These are phyloP conservation scores for Didymosphaeria variabile DNA, from an alignment of 2,329 filamentous ascomycete species.

Conservation along the genomic window DNA sequence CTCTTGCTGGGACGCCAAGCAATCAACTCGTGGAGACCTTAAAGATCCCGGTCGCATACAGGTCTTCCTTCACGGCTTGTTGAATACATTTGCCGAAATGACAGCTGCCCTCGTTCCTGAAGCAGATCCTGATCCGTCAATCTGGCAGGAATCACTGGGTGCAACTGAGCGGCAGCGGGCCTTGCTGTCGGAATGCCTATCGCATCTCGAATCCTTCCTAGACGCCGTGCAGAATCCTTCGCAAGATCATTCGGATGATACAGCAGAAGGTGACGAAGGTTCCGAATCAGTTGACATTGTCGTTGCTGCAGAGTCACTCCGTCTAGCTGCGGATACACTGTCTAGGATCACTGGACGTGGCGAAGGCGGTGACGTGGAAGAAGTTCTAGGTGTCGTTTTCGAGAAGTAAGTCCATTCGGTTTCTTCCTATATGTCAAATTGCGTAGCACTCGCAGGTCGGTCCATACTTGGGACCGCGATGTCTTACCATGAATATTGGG, in stretches of 20 bases:
- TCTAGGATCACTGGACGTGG: constrained; percentile 88
- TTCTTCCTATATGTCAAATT: constrained; percentile 8
- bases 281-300: constrained; percentile 78
- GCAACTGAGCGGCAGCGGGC: constrained; percentile 90
- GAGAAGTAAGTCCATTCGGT: constrained; percentile 76
- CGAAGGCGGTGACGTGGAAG: constrained; percentile 88
- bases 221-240: constrained; percentile 57
- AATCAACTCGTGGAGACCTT: neutral
- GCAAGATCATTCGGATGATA: constrained; percentile 5
- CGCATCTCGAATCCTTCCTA: constrained; percentile 78
- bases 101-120: constrained; percentile 63
- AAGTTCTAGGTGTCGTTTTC: constrained; percentile 95
- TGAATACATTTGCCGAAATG: constrained; percentile 73
- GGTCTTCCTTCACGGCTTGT: constrained; percentile 71
- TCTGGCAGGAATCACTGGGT: constrained; percentile 84
- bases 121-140: constrained; percentile 64
- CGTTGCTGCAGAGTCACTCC: constrained; percentile 86
- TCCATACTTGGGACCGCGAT: neutral
- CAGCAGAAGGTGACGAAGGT: constrained; percentile 13
- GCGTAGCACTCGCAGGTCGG: neutral
- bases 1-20: constrained; percentile 73
- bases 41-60: constrained; percentile 73
- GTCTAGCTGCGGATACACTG: constrained; percentile 56
- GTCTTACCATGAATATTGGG: constrained; percentile 6
- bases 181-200: constrained; percentile 77